A percentile compares a stretch with the other conserved stretches of the same genome.
These are phyloP conservation scores for Olyra latifolia DNA, from an alignment of 176 grass and related monocot species.

Conservation along the genomic window DNA sequence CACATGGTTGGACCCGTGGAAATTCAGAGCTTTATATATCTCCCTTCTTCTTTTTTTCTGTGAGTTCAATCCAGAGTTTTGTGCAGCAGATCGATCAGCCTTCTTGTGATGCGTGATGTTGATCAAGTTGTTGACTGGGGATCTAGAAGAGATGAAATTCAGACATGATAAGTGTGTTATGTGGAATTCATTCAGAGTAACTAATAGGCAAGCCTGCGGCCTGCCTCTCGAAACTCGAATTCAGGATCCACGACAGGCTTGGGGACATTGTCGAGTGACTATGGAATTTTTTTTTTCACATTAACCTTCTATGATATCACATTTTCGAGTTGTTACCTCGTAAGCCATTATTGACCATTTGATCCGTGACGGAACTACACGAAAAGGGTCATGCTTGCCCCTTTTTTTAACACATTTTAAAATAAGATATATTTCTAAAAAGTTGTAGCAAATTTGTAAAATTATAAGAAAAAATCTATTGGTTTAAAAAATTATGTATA, in stretches of 20 bases:
- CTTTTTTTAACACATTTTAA: no score
- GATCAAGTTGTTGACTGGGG: background rate
- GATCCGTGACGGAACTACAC: no score
- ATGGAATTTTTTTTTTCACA: no score
- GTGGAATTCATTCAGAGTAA: background rate
- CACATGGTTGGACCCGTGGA: constrained; percentile 6
- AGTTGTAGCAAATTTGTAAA: no score
- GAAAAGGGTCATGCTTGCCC: no score
- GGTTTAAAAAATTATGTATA: no score
- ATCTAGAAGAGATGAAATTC: background rate
- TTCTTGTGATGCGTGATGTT: background rate
- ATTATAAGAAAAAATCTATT: no score
- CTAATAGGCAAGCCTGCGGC: background rate
- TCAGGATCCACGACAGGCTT: background rate
- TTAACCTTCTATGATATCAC: no score
- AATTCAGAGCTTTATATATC: background rate
- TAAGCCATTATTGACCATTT: no score
- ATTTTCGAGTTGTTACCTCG: no score
- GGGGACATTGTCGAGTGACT: no score
- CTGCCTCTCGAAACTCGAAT: background rate
- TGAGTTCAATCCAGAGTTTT: background rate
- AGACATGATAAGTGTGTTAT: background rate
- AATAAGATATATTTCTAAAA: no score
- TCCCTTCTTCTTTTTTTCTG: background rate
- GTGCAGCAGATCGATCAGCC: background rate